Conservation (phyloP, 202 grass and related monocot genomes). For the Bolboschoenoplectus hybrid region DNA sequence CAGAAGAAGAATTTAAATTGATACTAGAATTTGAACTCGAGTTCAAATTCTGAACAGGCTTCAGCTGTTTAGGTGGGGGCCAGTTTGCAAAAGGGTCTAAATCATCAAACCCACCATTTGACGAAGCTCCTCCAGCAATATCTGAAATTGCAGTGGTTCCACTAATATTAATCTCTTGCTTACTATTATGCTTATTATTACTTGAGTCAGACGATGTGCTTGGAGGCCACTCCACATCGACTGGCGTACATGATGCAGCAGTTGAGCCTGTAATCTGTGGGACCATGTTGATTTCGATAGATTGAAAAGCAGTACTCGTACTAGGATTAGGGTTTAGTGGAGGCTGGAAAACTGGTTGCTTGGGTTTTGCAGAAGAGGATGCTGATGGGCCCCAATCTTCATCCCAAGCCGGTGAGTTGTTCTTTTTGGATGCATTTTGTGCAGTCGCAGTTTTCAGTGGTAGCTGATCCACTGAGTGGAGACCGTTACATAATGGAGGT, state of each 20-base stretch:
- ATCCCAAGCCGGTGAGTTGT: constrained; percentile 67
- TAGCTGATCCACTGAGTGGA: constrained; percentile 56
- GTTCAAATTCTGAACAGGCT: constrained; percentile 44
- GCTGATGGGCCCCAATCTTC: constrained; percentile 84
- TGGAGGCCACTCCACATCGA: constrained; percentile 96
- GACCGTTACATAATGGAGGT: constrained; percentile 63
- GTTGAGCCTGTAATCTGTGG: constrained; percentile 39
- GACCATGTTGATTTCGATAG: constrained; percentile 51
- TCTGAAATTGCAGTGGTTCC: constrained; percentile 35
- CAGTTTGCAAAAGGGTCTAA: constrained; percentile 97
- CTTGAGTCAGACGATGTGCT: constrained; percentile 58
- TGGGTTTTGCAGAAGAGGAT: constrained; percentile 53
- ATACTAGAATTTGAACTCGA: constrained; percentile 46
- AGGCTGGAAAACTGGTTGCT: constrained; percentile 35
- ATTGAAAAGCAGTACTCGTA: constrained; percentile 43
- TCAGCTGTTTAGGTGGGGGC: constrained; percentile 53
- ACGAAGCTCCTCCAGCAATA: constrained; percentile 50
- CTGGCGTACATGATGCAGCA: constrained; percentile 62
- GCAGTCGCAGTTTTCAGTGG: constrained; percentile 37
- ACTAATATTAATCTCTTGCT: constrained; percentile 30
- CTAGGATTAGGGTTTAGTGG: constrained; percentile 50
- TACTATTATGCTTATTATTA: constrained; percentile 35
- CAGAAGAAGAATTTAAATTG: constrained; percentile 53
- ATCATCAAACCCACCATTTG: constrained; percentile 55
- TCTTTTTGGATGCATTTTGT: constrained; percentile 51